phyloP scores from a whole-genome alignment of 495 filamentous ascomycete genomes.

The Penicillium steckii region DNA sequence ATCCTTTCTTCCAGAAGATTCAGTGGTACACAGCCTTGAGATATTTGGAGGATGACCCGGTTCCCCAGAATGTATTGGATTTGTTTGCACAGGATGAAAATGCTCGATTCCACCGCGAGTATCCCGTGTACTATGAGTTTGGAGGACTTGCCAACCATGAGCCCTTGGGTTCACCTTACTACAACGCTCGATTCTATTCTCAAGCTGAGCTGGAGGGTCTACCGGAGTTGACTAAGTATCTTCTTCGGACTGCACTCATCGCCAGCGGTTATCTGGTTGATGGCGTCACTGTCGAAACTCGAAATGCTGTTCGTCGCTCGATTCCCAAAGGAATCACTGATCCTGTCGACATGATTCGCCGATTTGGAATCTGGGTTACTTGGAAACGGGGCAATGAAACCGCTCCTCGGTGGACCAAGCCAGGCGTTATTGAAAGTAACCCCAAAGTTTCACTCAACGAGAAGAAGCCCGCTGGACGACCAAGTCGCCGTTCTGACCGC shows the following conservation, averaged over 20 bases:
- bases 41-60: constrained; percentile 66
- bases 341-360: constrained; percentile 58
- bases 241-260: constrained; percentile 68
- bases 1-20: constrained; percentile 73
- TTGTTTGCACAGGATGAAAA: constrained; percentile 54
- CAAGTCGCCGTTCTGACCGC: constrained; percentile 47
- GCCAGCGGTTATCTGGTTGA: constrained; percentile 61
- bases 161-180: constrained; percentile 40
- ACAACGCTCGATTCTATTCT: constrained; percentile 65
- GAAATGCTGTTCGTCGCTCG: constrained; percentile 60
- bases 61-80: constrained; percentile 57
- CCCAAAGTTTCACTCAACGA: constrained; percentile 41
- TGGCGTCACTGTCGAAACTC: constrained; percentile 53
- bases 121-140: constrained; percentile 59
- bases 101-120: constrained; percentile 50
- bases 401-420: constrained; percentile 64
- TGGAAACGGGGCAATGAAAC: constrained; percentile 74
- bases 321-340: constrained; percentile 65
- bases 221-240: constrained; percentile 60
- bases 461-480: constrained; percentile 43
- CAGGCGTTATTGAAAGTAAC: constrained; percentile 46
- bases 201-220: constrained; percentile 69
- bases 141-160: constrained; percentile 53
- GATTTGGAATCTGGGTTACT: constrained; percentile 67
- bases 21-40: constrained; percentile 70